Base-by-base conservation (phyloP, 2,329 filamentous ascomycete species). In the Eutypella sp. region DNA sequence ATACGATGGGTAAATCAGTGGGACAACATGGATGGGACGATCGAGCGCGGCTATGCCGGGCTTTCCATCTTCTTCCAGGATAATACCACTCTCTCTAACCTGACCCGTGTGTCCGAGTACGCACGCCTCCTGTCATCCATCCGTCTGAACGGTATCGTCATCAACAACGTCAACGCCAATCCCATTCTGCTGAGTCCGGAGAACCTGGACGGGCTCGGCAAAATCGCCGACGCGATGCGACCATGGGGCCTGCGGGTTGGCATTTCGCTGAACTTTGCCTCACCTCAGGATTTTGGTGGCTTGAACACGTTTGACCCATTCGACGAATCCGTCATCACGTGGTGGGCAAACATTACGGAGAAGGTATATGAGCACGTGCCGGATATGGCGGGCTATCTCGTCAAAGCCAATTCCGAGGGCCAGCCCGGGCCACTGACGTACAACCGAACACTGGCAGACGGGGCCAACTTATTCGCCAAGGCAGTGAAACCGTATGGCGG, bases 161-260 rank as follows among this genome's bases (percentile, higher is more conserved):
- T 86, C 55, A 88, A 87, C 66, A 88, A 88, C 47, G 84, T 87
- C 57, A 88, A 88, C 54, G 82, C 84, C 4, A 81, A 87, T 54
- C 69, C 75, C 2, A 71, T 69, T 0, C 66, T 84, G 0, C 66
- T 87, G 9, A 79, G 63, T 4, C 55, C 70, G 2, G 60, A 65
- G 13, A 86, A 86, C 52, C 70, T 87, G 44, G 72, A 78, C 10
- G 84, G 84, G 0, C 60, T 88, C 1, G 74, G 69, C 2, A 68
- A 78, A 33, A 76, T 88, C 33, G 84, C 84, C 1, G 78, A 87
- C 55, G 71, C 70, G 3, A 79, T 87, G 63, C 73, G 84, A 3
- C 84, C 84, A 0, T 88, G 80, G 60, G 84, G 84, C 23, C 72
- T 87, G 0, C 76, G 77, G 45, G 63, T 87, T 8, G 84, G 81